Evolutionary conservation across 2,329 filamentous ascomycete species (phyloP).

Genomic region (Claviceps humidiphila): DNA sequence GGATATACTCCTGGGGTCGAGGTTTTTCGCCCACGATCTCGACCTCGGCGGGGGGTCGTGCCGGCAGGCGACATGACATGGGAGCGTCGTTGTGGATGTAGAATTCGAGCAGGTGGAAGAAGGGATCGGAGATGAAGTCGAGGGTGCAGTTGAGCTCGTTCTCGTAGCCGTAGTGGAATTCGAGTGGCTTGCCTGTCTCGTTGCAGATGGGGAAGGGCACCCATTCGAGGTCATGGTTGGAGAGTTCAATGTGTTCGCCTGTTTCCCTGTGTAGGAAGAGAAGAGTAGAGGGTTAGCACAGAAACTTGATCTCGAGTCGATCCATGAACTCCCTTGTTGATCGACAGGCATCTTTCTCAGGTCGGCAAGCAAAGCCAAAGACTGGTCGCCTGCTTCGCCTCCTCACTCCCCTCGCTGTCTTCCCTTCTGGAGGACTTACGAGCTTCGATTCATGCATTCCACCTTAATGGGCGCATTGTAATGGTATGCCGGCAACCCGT

Average conservation of each 20-base stretch:
- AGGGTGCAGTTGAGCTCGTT: slow-evolving; percentile 75
- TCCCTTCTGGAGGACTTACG: slow-evolving; percentile 27
- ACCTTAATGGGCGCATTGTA: slow-evolving; percentile 56
- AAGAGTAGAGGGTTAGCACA: not conserved
- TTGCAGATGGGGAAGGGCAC: slow-evolving; percentile 83
- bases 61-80: slow-evolving; percentile 77
- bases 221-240: slow-evolving; percentile 74
- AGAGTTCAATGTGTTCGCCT: slow-evolving; percentile 77
- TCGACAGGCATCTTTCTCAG: no score
- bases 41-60: slow-evolving; percentile 50
- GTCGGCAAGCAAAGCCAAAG: no score
- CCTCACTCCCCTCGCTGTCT: not conserved
- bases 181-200: slow-evolving; percentile 70
- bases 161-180: slow-evolving; percentile 76
- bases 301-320: no score
- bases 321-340: no score
- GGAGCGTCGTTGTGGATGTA: slow-evolving; percentile 96
- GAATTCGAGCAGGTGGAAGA: slow-evolving; percentile 88
- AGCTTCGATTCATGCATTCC: slow-evolving; percentile 61
- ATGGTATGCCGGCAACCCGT: slow-evolving; percentile 45
- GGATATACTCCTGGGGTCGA: slow-evolving; percentile 52
- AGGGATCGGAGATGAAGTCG: slow-evolving; percentile 59
- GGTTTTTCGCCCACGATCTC: slow-evolving; percentile 39
- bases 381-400: no score
- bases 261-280: slow-evolving; percentile 49